Evolutionary conservation across 164 flowering plant species (phyloP).

Genomic region (Houttuynia cordata): DNA sequence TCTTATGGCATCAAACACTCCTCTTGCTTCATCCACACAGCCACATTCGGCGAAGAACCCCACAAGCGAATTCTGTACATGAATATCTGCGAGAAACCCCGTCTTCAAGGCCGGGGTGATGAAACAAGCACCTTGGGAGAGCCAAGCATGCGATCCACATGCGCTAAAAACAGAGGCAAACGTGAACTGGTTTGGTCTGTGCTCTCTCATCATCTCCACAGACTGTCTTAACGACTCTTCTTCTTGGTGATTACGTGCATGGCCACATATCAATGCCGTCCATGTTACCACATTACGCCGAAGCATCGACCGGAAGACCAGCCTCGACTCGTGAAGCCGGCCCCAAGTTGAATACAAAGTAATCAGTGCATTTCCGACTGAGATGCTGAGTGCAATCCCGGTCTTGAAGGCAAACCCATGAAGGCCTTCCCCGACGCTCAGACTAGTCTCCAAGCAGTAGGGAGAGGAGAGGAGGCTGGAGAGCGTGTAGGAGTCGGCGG

Average conservation of each 20-base stretch:
- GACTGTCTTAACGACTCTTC: constrained; percentile 18
- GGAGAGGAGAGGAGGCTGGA: constrained; percentile 13
- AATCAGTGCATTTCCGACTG: constrained; percentile 15
- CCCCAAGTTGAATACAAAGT: constrained; percentile 10
- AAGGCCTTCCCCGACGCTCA: constrained; percentile 9
- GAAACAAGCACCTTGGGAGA: constrained; percentile 9
- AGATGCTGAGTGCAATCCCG: constrained; percentile 9
- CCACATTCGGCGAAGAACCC: constrained; percentile 18
- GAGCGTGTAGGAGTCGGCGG: constrained; percentile 16
- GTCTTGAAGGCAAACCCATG: constrained; percentile 16
- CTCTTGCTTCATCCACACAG: constrained; percentile 10
- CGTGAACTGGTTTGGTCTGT: constrained; percentile 18
- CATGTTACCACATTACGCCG: constrained; percentile 15
- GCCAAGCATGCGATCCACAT: constrained; percentile 12
- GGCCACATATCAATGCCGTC: constrained; percentile 18
- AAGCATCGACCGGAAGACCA: constrained; percentile 10
- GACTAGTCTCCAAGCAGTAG: constrained; percentile 5
- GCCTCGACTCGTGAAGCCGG: constrained; percentile 6
- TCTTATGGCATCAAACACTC: constrained; percentile 5
- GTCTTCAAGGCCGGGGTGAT: constrained; percentile 8
- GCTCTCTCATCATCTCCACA: constrained; percentile 10
- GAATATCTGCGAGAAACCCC: constrained; percentile 6
- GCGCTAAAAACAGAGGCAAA: constrained; percentile 10
- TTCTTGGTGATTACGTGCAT: constrained; percentile 7
- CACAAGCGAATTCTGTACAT: constrained; percentile 14